Evolutionary conservation across 768 basidiomycete genomes (phyloP).

Genomic region (Stropharia rugosoannulata): DNA sequence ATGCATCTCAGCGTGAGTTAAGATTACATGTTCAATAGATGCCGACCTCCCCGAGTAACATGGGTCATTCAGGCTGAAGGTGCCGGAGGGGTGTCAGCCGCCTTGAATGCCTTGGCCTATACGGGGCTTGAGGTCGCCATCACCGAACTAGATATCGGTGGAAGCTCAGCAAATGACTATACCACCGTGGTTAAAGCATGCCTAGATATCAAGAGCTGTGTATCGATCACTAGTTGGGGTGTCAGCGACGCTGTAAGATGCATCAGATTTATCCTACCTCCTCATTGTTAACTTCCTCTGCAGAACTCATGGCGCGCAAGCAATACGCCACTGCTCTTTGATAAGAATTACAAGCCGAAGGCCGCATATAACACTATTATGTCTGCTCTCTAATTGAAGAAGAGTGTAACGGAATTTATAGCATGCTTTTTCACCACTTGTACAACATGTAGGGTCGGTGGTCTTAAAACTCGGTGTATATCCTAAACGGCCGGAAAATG

Average conservation of each 20-base stretch:
- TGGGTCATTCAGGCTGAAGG: constrained; percentile 31
- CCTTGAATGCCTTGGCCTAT: constrained; percentile 42
- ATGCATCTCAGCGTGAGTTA: constrained; percentile 35
- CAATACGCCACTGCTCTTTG: constrained; percentile 43
- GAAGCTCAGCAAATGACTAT: constrained; percentile 39
- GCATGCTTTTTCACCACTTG: neutral
- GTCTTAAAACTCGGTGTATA: neutral
- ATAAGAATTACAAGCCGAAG: constrained; percentile 47
- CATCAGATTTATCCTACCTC: neutral
- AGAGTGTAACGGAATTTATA: neutral
- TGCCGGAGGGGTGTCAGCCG: constrained; percentile 38
- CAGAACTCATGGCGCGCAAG: constrained; percentile 48
- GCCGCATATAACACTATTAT: constrained; percentile 34
- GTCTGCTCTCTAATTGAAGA: constrained; percentile 10
- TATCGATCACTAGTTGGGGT: constrained; percentile 49
- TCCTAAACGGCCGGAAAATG: neutral
- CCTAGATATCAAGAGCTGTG: constrained; percentile 36
- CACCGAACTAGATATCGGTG: constrained; percentile 45
- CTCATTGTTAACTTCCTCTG: neutral
- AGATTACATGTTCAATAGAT: neutral
- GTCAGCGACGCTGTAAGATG: constrained; percentile 39
- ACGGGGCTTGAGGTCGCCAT: constrained; percentile 45
- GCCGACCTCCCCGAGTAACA: neutral
- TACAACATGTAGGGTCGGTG: too few species aligned
- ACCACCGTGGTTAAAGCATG: constrained; percentile 45